Evolutionary conservation across 345 rosid species (phyloP).

Genomic region (Brassica rapa): DNA sequence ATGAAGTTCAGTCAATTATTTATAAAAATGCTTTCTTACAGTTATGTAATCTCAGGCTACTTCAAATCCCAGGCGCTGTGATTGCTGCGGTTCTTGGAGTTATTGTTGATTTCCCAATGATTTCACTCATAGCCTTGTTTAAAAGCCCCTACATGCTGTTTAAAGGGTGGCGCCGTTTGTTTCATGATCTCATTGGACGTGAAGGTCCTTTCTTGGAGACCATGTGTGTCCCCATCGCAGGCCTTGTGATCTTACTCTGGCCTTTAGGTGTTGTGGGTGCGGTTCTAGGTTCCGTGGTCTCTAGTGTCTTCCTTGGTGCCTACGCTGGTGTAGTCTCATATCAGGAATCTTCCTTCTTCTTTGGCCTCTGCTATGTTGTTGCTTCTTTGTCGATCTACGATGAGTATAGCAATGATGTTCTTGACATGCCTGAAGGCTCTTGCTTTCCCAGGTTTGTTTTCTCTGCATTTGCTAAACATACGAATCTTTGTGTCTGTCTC

Average conservation of each 20-base stretch:
- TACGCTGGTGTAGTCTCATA: conserved; percentile 80
- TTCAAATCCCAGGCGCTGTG: conserved; percentile 67
- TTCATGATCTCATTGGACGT: conserved; percentile 94
- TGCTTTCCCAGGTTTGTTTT: conserved; percentile 68
- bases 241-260: conserved; percentile 95
- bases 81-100: conserved; percentile 64
- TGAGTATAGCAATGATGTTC: conserved; percentile 90
- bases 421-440: conserved; percentile 95
- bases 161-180: conserved; percentile 91
- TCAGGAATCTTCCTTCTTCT: conserved; percentile 88
- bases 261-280: conserved; percentile 93
- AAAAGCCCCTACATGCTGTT: conserved; percentile 93
- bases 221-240: conserved; percentile 95
- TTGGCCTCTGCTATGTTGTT: conserved; percentile 76
- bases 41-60: conserved; percentile 54
- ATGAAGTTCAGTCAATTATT: not conserved
- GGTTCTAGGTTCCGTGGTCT: conserved; percentile 67
- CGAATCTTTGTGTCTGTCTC: not conserved
- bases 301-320: conserved; percentile 86
- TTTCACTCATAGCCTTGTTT: conserved; percentile 68
- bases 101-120: conserved; percentile 65
- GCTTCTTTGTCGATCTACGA: conserved; percentile 88
- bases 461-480: conserved; percentile 11
- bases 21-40: not conserved
- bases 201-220: conserved; percentile 99